A percentile compares a stretch with the other conserved stretches of the same genome.
Evolutionary conservation across 768 basidiomycete species (phyloP).

Genomic region (Lepiota venenata): DNA sequence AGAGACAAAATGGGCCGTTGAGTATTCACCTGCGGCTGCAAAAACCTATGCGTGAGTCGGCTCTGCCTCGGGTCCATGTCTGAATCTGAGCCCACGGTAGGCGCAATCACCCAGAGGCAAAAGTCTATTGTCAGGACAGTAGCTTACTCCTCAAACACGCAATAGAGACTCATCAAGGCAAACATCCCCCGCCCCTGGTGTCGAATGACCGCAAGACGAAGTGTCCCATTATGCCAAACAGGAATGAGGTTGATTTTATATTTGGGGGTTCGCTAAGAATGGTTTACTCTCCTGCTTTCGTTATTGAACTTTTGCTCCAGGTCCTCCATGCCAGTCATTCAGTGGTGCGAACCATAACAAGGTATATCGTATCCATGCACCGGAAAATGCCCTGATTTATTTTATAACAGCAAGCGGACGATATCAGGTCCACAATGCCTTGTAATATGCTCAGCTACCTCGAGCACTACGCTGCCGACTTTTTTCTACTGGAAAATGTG

Average conservation of each 20-base stretch:
- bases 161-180: conserved; percentile 42
- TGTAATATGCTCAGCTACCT: conserved; percentile 71
- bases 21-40: conserved; percentile 61
- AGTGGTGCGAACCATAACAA: conserved; percentile 60
- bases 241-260: conserved; percentile 65
- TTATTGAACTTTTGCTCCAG: conserved; percentile 27
- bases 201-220: conserved; percentile 35
- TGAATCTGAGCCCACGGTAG: conserved; percentile 29
- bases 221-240: conserved; percentile 49
- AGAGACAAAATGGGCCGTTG: conserved; percentile 66
- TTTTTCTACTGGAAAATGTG: conserved; percentile 75
- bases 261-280: conserved; percentile 53
- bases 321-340: conserved; percentile 77
- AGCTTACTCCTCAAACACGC: conserved; percentile 59
- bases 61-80: neutral
- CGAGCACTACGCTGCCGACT: conserved; percentile 59
- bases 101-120: conserved; percentile 54
- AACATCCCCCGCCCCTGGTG: conserved; percentile 33
- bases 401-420: conserved; percentile 46
- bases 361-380: conserved; percentile 26
- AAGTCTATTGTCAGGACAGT: conserved; percentile 63
- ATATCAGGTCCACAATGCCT: conserved; percentile 61
- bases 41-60: conserved; percentile 53
- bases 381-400: neutral
- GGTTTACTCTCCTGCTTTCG: neutral